Conservation (phyloP, 1,139 yeast genomes). For the Hyphopichia burtonii region DNA sequence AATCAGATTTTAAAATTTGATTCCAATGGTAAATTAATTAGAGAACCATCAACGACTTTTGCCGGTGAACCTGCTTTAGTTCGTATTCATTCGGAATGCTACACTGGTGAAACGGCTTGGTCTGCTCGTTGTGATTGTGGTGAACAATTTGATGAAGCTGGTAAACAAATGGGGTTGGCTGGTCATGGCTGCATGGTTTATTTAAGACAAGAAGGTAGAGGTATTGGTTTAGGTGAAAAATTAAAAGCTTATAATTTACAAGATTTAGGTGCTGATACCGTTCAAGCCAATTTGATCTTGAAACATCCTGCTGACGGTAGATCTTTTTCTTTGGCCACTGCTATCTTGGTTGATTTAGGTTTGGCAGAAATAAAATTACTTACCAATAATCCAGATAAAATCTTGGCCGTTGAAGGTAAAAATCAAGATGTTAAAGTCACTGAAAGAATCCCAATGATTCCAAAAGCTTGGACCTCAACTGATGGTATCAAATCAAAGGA, state of each 20-base stretch:
- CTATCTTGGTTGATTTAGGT: constrained; percentile 83
- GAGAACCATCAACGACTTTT: constrained; percentile 34
- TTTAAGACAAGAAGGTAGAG: constrained; percentile 96
- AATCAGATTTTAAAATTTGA: constrained; percentile 48
- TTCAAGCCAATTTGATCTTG: constrained; percentile 87
- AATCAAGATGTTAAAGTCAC: constrained; percentile 67
- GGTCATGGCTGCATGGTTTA: constrained; percentile 96
- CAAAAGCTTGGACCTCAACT: constrained; percentile 77
- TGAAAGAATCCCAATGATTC: constrained; percentile 95
- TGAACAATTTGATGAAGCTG: constrained; percentile 98
- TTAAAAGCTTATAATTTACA: constrained; percentile 95
- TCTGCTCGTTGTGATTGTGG: constrained; percentile 99
- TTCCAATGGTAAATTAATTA: constrained; percentile 48
- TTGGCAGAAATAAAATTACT: constrained; percentile 68
- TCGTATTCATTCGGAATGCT: constrained; percentile 95
- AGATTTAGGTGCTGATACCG: constrained; percentile 98
- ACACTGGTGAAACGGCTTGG: constrained; percentile 99
- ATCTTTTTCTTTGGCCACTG: constrained; percentile 89
- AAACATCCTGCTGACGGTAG: constrained; percentile 98
- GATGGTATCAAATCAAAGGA: constrained; percentile 79
- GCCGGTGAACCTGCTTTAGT: constrained; percentile 50
- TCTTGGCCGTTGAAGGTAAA: constrained; percentile 88
- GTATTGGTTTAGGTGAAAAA: constrained; percentile 96
- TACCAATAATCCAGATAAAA: constrained; percentile 96
- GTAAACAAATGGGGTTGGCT: constrained; percentile 78